Evolutionary conservation across 768 basidiomycete species (phyloP), one percentile per base, ranked within the genome.

Genomic region (Tylopilus rubrobrunneus): DNA sequence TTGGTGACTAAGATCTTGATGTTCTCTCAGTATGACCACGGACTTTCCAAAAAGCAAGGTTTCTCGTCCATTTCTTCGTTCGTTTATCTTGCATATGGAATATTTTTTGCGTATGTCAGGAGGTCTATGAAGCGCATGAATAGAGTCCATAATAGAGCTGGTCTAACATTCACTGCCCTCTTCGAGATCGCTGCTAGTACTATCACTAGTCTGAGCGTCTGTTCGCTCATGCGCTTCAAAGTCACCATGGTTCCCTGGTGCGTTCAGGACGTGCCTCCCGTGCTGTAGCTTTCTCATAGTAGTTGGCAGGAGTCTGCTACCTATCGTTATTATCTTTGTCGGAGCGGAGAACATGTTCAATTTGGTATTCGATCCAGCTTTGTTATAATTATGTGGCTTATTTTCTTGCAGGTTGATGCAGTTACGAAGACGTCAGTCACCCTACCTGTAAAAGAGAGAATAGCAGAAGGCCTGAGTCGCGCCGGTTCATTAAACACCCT

Each of bases 341-440:
- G 96, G 96, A 3, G 89, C 92, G 3, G 96, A 98, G 73, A 98
- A 98, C 63, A 98, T 98, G 95, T 91, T 93, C 67, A 89, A 86
- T 62, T 76, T 99, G 67, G 93, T 93, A 68, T 57, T 85, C 70
- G 34, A 29, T 48, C n/a, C 27, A 15, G 23, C 43, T 4, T 39
- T 19, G 34, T 62, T 53, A 48, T 27, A 42, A 51, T 49, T 56
- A 52, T 28, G 48, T 63, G 59, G 48, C 56, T 65, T 65, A 72
- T 59, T 64, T n/a, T 64, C 25, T 56, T 52, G 41, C 67, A 85
- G 91, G 88, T 92, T 12, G 89, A 92, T 60, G 90, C 90, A 0
- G 89, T 96, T 27, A 82, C 85, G 4, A 85, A 78, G 66, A 96
- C 93, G 0, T 84, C 89, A 10, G 84, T 95, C n/a, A 83, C 89